Evolutionary conservation across 805 yeast species (phyloP).

Genomic region (Wickerhamiella brachini): DNA sequence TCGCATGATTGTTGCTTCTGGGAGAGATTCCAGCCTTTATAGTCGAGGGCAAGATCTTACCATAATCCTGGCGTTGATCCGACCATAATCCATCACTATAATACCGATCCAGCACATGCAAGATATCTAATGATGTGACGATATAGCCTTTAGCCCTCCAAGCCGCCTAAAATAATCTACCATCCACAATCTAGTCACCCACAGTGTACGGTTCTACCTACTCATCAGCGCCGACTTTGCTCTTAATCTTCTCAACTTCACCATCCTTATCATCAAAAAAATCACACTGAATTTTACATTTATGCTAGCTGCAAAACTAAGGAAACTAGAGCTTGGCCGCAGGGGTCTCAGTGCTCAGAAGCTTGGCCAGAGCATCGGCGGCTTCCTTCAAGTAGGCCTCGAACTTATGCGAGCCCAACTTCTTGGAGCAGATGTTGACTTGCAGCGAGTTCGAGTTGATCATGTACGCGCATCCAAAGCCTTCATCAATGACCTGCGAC

Average conservation of each 20-base stretch:
- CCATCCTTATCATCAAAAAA: too few relatives aligned
- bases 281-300: too few relatives aligned
- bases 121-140: too few relatives aligned
- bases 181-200: too few relatives aligned
- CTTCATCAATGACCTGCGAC: constrained; percentile 89
- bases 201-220: too few relatives aligned
- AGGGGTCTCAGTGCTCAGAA: constrained; percentile 30
- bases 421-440: constrained; percentile 68
- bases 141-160: too few relatives aligned
- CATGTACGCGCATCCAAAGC: constrained; percentile 90
- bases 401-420: constrained; percentile 35
- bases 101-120: too few relatives aligned
- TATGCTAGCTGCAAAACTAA: too few relatives aligned
- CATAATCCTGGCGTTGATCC: not conserved
- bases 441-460: constrained; percentile 74
- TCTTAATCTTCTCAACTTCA: too few relatives aligned
- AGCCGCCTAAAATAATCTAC: too few relatives aligned
- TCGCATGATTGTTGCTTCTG: not conserved
- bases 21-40: not conserved
- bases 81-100: too few relatives aligned
- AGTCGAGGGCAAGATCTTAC: not conserved
- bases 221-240: too few relatives aligned
- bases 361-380: constrained; percentile 66
- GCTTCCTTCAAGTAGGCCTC: constrained; percentile 58
- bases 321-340: constrained; percentile 26